Evolutionary conservation across 768 basidiomycete species (phyloP).

Genomic region (Atractiella rhizophila): DNA sequence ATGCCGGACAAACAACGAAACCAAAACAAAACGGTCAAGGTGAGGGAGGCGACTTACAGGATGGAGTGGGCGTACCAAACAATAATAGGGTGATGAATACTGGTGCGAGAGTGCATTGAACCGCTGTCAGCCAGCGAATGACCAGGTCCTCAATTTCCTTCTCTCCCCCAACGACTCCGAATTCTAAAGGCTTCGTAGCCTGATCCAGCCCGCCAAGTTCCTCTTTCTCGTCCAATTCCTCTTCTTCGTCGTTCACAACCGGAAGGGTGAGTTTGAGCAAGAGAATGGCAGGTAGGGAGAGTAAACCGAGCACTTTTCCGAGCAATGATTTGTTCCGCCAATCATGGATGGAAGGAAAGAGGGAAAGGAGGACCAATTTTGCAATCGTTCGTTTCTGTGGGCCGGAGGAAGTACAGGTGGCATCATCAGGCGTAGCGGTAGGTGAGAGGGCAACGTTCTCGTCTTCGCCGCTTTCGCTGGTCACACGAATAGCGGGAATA

Average conservation of each 20-base stretch:
- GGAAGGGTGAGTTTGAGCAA: conserved; percentile 67
- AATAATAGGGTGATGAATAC: conserved; percentile 47
- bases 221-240: conserved; percentile 26
- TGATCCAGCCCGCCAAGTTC: conserved; percentile 37
- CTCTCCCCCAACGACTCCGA: conserved; percentile 25
- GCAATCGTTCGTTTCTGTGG: neutral
- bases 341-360: conserved; percentile 64
- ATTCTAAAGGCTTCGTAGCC: conserved; percentile 37
- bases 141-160: conserved; percentile 15
- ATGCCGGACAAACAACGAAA: neutral
- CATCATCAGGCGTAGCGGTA: neutral
- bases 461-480: neutral
- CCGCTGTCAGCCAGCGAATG: conserved; percentile 49
- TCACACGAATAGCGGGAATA: too few species aligned
- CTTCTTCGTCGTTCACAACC: conserved; percentile 34
- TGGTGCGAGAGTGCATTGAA: conserved; percentile 60
- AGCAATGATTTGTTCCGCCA: conserved; percentile 44
- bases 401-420: neutral
- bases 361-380: conserved; percentile 28
- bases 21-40: conserved; percentile 5
- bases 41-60: conserved; percentile 7
- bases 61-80: conserved; percentile 34
- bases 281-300: conserved; percentile 70
- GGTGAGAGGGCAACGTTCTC: neutral
- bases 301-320: conserved; percentile 44